A percentile compares a stretch with the other conserved stretches of the same genome.
Conservation (phyloP, 2,329 filamentous ascomycete species). For the Ascomycota sp. region DNA sequence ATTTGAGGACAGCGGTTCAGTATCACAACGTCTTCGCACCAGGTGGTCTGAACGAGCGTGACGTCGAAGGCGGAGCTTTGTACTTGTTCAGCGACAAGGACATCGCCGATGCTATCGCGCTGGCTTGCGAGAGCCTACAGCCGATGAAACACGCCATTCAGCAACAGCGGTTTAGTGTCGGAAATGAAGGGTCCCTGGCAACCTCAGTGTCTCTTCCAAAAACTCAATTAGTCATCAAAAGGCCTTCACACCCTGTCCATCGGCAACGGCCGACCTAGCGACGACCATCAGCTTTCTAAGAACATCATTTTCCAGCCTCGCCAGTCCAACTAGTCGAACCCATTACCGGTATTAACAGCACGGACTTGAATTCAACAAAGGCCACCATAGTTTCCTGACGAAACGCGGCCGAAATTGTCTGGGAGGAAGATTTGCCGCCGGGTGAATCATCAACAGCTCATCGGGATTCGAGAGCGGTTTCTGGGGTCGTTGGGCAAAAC, state of each 20-base stretch:
- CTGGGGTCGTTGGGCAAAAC: not conserved
- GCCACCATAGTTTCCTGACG: conserved; percentile 11
- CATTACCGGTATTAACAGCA: conserved; percentile 5
- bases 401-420: conserved; percentile 12
- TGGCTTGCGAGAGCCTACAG: conserved; percentile 1
- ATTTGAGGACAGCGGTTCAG: conserved; percentile 1
- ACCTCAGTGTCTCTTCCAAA: conserved; percentile 4
- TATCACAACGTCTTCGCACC: conserved; percentile 1
- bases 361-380: conserved; percentile 5
- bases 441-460: not conserved
- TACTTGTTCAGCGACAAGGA: conserved; percentile 5
- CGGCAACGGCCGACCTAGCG: conserved; percentile 9
- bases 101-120: conserved; percentile 1
- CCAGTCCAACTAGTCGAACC: conserved; percentile 6
- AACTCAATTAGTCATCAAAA: conserved; percentile 5
- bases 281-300: conserved; percentile 14
- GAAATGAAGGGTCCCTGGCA: not conserved
- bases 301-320: conserved; percentile 10
- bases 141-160: not conserved
- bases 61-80: not conserved
- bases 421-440: conserved; percentile 4
- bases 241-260: conserved; percentile 7
- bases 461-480: not conserved
- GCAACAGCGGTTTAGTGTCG: not conserved
- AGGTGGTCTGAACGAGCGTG: not conserved